phyloP scores from a whole-genome alignment of 2,329 filamentous ascomycete genomes.

The Fusarium circinatum region DNA sequence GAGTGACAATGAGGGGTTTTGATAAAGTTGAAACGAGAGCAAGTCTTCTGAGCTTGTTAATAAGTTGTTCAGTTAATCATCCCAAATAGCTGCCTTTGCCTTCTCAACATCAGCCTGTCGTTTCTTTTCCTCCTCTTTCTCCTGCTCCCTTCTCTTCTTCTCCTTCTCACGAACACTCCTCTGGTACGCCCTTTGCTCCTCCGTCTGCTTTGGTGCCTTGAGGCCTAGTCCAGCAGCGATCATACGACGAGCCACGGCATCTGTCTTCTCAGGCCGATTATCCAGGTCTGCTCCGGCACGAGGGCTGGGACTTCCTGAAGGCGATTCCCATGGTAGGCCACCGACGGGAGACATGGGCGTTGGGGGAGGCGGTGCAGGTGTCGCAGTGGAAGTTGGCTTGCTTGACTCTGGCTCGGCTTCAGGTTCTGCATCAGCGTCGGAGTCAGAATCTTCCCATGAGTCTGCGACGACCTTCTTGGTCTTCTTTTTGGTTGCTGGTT shows the following conservation, averaged over 20 bases:
- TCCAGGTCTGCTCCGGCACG: constrained; percentile 17
- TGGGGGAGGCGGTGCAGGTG: constrained; percentile 67
- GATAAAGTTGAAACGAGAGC: neutral
- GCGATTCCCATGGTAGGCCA: constrained; percentile 36
- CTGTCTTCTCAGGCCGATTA: constrained; percentile 85
- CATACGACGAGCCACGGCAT: constrained; percentile 87
- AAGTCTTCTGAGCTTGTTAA: neutral
- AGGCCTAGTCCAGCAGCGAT: constrained; percentile 91
- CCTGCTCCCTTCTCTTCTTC: constrained; percentile 77
- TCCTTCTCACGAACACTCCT: constrained; percentile 85
- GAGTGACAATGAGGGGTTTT: neutral
- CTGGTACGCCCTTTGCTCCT: constrained; percentile 90
- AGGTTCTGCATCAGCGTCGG: constrained; percentile 52
- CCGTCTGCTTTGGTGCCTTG: constrained; percentile 80
- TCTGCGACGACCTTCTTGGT: constrained; percentile 49
- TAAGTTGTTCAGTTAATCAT: constrained; percentile 61
- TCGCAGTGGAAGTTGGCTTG: constrained; percentile 51
- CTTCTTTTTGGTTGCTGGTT: constrained; percentile 44
- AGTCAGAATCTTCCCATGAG: constrained; percentile 69
- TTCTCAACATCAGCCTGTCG: constrained; percentile 74
- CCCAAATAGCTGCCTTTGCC: constrained; percentile 89
- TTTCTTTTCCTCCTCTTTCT: constrained; percentile 71
- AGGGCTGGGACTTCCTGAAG: constrained; percentile 16
- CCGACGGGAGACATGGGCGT: constrained; percentile 69
- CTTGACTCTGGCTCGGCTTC: constrained; percentile 47